phyloP scores from a whole-genome alignment of 106 monocot species.

The Allium fistulosum region DNA sequence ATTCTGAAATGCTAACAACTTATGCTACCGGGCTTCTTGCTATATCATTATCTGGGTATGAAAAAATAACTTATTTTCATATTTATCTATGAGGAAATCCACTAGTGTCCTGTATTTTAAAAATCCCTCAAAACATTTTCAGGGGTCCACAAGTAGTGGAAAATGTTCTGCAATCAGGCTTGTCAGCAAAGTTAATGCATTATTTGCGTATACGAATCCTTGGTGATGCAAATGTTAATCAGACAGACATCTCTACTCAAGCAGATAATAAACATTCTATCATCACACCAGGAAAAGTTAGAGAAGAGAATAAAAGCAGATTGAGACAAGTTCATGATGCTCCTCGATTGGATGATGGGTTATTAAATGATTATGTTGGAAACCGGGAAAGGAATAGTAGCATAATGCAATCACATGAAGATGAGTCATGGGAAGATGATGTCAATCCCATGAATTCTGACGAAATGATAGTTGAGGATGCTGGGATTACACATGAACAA shows the following conservation, averaged over 20 bases:
- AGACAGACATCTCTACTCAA: slow-evolving; percentile 43
- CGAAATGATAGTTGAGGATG: slow-evolving; percentile 29
- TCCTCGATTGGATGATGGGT: slow-evolving; percentile 46
- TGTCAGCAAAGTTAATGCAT: slow-evolving; percentile 86
- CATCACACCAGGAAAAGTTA: slow-evolving; percentile 22
- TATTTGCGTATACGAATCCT: slow-evolving; percentile 65
- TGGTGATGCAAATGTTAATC: slow-evolving; percentile 46
- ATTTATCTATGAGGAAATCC: no score
- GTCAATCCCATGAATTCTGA: slow-evolving; percentile 34
- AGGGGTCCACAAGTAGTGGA: slow-evolving; percentile 79
- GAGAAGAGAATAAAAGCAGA: slow-evolving; percentile 68
- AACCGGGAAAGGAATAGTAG: slow-evolving; percentile 21
- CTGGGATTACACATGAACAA: slow-evolving; percentile 29
- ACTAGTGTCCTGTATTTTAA: no score
- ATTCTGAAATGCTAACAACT: slow-evolving; percentile 77
- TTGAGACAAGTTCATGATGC: slow-evolving; percentile 34
- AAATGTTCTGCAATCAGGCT: slow-evolving; percentile 68
- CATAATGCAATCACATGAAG: slow-evolving; percentile 22
- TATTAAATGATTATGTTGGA: slow-evolving; percentile 27
- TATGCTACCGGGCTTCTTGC: slow-evolving; percentile 94
- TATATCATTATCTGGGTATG: slow-evolving; percentile 56
- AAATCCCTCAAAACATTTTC: neutral
- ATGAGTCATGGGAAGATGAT: slow-evolving; percentile 29
- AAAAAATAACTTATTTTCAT: neutral
- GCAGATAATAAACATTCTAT: slow-evolving; percentile 42